Evolutionary conservation across 108 stramenopile genomes (phyloP).

Genomic region (Chaetoceros muelleri): DNA sequence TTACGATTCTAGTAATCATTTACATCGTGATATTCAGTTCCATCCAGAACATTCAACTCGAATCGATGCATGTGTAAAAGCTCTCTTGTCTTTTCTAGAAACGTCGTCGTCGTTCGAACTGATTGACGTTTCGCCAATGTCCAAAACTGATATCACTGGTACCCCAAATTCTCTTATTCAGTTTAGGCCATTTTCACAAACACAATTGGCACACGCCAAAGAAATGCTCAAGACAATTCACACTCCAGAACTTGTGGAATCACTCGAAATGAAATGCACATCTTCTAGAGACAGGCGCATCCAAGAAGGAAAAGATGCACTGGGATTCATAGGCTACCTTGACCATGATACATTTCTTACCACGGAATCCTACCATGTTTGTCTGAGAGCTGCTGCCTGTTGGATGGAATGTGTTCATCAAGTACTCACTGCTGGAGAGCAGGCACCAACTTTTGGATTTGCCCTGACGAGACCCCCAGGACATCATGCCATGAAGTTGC

Average conservation of each 20-base stretch:
- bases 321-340: conserved; percentile 39
- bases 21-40: conserved; percentile 26
- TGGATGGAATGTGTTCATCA: conserved; percentile 38
- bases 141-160: not conserved
- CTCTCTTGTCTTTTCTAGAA: conserved; percentile 3
- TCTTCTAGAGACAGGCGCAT: conserved; percentile 18
- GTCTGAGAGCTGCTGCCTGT: conserved; percentile 33
- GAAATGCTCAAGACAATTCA: conserved; percentile 23
- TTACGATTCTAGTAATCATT: conserved; percentile 33
- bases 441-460: conserved; percentile 6
- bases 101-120: conserved; percentile 4
- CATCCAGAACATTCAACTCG: conserved; percentile 43
- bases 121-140: conserved; percentile 11
- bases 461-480: conserved; percentile 60
- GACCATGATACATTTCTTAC: conserved; percentile 39
- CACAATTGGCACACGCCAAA: conserved; percentile 22
- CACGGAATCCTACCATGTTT: conserved; percentile 29
- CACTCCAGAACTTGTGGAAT: conserved; percentile 14
- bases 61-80: conserved; percentile 22
- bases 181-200: conserved; percentile 12
- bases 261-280: conserved; percentile 20
- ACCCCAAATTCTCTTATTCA: not conserved
- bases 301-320: conserved; percentile 27
- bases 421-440: not conserved
- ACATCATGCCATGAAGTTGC: conserved; percentile 36